Evolutionary conservation across 257 asterid genomes (phyloP), one percentile per base, ranked within the genome.

Genomic region (Solanum dulcamara): DNA sequence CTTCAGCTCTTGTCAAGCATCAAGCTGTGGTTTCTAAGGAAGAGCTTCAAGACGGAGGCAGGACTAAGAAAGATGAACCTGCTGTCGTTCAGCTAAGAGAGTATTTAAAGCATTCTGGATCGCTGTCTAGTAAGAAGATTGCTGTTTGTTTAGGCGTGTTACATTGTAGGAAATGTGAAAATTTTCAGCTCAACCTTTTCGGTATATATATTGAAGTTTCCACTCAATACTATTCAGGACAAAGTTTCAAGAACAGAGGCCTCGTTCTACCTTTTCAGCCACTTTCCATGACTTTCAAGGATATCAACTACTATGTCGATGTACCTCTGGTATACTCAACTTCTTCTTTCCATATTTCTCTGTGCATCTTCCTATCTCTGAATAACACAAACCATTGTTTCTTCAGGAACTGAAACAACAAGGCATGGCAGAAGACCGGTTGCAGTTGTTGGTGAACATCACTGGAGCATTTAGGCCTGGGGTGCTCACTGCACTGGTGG

Each of bases 251-350:
- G 85, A 85, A 80, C 48, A 93, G 84, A 88, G 98, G 98, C 89
- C 94, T 96, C 98, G 98, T 93, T 90, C 97, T 96, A 86, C 99
- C 98, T 42, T 96, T 96, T 87, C 97, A 93, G 87, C 96, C 92
- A 85, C 98, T 93, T 81, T 89, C 96, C 22, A 93, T 96, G 98
- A 87, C 98, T 88, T 96, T 96, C 91, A 92, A 93, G 92, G 90
- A 93, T 86, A 91, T 96, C 87, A 89, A 87, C 89, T 96, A 96
- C 94, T 96, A 93, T 80, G 99, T 96, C 86, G 98, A 96, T 85
- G 93, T 94, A 83, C 98, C 99, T 51, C 85, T 90, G 92, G 99
- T 96, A 88, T 68, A 97, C 79, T 82, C 83, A 80, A 79, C 85
- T 85, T 81, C 64, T 50, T 44, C 68, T 79, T 28, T 82, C 87